Base-by-base conservation (phyloP, 2,329 filamentous ascomycete genomes). In the Pseudogymnoascus sp. region DNA sequence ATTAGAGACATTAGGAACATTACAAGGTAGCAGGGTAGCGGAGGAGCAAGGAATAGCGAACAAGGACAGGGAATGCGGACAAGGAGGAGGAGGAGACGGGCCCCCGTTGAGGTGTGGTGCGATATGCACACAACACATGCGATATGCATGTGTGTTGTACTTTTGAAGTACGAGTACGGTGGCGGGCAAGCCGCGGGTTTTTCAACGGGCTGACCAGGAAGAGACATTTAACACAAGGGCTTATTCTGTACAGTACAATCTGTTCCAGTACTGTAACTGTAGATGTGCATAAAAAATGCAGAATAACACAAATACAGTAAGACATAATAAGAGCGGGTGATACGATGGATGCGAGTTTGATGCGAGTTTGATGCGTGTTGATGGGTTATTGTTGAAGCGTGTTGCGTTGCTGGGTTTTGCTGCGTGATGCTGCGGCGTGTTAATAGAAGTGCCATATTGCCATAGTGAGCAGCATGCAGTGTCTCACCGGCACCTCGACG, bases 41-140 rank as follows among this genome's bases (percentile, higher is more conserved):
- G 7, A 7, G 43, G 22, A 28, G 43, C 43, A 50, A 50, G 43
- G 43, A 50, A 50, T 50, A 50, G 43, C 24, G 43, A n/a, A 3
- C 43, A 50, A 28, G 43, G 43, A 28, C 43, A 50, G 24, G 43
- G 43, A 50, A 50, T 28, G 22, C 6, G 43, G 43, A 46, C 41
- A 46, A 46, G 41, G 41, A 24, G 10, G 41, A 46, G 22, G 19
- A 40, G 40, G 6, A 22, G 40, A 43, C 10, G 19, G 19, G n/a
- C n/a, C n/a, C 41, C 41, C 11, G 41, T 46, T 28, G 24, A 19
- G 22, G 43, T 50, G 43, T 50, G 43, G 43, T 50, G 43, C 43
- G 43, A 50, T 50, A 50, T 50, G 43, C 43, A 50, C 43, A 28
- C 43, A 50, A 50, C 43, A 28, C 43, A 50, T 50, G 43, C 43